These are phyloP conservation scores for Fusarium chaquense DNA, from an alignment of 2,329 filamentous ascomycete genomes.

Conservation along the genomic window DNA sequence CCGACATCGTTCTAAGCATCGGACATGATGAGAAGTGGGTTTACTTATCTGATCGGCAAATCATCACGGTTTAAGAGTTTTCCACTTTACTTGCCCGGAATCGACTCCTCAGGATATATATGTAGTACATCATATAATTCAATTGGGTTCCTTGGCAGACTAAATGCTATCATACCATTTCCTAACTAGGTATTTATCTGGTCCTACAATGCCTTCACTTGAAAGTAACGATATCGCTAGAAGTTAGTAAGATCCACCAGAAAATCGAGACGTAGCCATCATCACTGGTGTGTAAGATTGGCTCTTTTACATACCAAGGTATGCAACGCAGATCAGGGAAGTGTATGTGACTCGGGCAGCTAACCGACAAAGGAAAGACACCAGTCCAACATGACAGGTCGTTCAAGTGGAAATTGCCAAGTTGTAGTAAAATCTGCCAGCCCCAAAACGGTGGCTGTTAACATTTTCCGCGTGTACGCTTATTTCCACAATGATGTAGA, in stretches of 20 bases:
- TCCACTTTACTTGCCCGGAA: neutral
- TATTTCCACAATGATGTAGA: neutral
- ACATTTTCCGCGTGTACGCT: neutral
- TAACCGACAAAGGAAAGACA: neutral
- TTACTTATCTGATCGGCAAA: neutral
- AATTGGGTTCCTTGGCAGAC: neutral
- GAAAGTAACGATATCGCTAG: neutral
- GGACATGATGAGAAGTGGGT: neutral
- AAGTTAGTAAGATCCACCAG: neutral
- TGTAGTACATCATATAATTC: neutral
- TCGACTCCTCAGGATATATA: neutral
- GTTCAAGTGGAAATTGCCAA: neutral
- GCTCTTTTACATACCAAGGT: neutral
- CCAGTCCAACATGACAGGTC: neutral
- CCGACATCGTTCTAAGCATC: too few relatives aligned
- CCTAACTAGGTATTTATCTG: neutral
- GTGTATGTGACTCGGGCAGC: neutral
- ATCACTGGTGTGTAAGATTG: neutral
- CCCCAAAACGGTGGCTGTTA: neutral
- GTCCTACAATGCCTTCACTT: neutral
- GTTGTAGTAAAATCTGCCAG: neutral
- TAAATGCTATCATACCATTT: neutral
- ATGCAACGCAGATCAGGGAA: neutral
- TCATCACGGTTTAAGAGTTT: rapidly evolving
- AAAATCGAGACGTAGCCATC: neutral